Conservation (phyloP, 1,284 basidiomycete species). For the Heterobasidion occidentale region DNA sequence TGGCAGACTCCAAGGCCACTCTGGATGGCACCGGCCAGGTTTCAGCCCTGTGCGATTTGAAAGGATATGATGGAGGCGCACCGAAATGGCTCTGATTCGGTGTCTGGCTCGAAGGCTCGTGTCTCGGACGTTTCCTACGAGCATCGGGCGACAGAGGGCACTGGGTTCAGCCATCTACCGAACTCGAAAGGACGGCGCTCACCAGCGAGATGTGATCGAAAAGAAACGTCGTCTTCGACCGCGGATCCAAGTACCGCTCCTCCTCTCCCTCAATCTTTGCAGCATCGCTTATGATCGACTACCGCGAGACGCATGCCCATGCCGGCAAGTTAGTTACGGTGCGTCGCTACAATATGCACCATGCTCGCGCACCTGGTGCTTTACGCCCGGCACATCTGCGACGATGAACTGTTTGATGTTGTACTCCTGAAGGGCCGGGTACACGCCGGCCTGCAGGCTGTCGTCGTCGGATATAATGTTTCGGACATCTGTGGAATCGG, state of each 20-base stretch:
- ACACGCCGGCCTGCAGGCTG: conserved; percentile 67
- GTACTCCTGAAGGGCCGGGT: conserved; percentile 74
- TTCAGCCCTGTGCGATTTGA: neutral
- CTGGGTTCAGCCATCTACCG: neutral
- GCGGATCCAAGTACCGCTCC: conserved; percentile 77
- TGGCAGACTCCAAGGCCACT: conserved; percentile 57
- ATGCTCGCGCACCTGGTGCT: conserved; percentile 49
- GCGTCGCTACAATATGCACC: conserved; percentile 1
- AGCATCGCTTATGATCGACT: conserved; percentile 74
- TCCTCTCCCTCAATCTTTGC: conserved; percentile 43
- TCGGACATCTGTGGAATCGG: conserved; percentile 66
- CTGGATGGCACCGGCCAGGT: conserved; percentile 27
- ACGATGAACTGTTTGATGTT: conserved; percentile 81
- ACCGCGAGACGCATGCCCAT: conserved; percentile 1
- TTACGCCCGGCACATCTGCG: conserved; percentile 69
- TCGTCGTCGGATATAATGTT: conserved; percentile 83
- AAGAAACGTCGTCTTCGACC: conserved; percentile 66
- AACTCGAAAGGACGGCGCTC: conserved; percentile 20
- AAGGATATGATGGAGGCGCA: conserved; percentile 23
- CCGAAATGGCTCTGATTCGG: conserved; percentile 71
- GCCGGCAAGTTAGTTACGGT: neutral
- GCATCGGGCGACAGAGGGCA: neutral
- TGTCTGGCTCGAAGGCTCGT: conserved; percentile 51
- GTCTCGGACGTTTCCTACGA: conserved; percentile 71
- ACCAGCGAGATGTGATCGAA: conserved; percentile 82